phyloP scores from a whole-genome alignment of 768 basidiomycete genomes.

The Mycena pura region DNA sequence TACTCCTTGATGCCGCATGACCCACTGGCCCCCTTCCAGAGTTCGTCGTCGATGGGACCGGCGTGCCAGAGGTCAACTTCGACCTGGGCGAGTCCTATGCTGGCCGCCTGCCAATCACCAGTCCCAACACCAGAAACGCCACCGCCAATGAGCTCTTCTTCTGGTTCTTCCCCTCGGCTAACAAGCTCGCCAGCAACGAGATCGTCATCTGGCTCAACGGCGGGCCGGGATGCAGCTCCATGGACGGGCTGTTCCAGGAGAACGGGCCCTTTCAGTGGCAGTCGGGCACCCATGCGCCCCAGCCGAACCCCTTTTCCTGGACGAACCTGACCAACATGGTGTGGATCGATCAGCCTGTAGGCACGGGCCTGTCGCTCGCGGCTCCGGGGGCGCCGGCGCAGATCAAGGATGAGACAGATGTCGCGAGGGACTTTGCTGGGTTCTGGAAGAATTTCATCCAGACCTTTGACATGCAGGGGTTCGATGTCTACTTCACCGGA shows the following conservation, averaged over 20 bases:
- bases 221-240: slow-evolving; percentile 14
- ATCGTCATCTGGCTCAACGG: slow-evolving; percentile 15
- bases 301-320: slow-evolving; percentile 5
- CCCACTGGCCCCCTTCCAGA: slow-evolving; percentile 8
- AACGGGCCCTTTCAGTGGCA: slow-evolving; percentile 13
- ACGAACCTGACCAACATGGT: slow-evolving; percentile 9
- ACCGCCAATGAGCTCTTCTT: slow-evolving; percentile 10
- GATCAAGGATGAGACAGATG: background rate
- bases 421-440: slow-evolving; percentile 1
- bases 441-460: slow-evolving; percentile 4
- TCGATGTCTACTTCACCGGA: background rate
- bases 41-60: slow-evolving; percentile 11
- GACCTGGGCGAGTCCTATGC: slow-evolving; percentile 16
- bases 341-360: slow-evolving; percentile 14
- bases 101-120: slow-evolving; percentile 6
- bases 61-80: background rate
- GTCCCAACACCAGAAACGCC: background rate
- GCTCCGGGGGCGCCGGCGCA: background rate
- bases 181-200: slow-evolving; percentile 3
- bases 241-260: slow-evolving; percentile 11
- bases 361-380: slow-evolving; percentile 2
- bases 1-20: slow-evolving; percentile 8
- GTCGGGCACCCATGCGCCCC: slow-evolving; percentile 1
- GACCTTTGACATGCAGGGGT: slow-evolving; percentile 1
- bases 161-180: slow-evolving; percentile 14